Percentiles rank a stretch among this genome's conserved stretches.
These are phyloP conservation scores for Arthrobotrys sinensis DNA, from an alignment of 2,329 filamentous ascomycete species.

Conservation along the genomic window DNA sequence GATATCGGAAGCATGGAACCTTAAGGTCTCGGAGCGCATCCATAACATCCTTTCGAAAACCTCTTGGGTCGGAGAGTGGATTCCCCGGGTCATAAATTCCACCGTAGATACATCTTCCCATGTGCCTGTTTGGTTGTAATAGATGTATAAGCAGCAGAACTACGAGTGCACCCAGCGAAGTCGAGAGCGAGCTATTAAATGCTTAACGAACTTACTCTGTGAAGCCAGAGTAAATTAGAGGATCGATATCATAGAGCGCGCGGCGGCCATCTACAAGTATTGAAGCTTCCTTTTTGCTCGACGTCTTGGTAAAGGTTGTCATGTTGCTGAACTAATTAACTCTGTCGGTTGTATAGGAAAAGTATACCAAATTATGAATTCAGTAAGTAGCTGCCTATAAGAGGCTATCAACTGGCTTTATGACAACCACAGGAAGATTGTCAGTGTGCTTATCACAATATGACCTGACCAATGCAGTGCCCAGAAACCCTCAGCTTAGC, in stretches of 20 bases:
- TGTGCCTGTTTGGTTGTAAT: constrained; percentile 74
- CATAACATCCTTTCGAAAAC: constrained; percentile 85
- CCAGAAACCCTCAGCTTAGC: neutral
- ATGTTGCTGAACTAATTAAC: constrained; percentile 16
- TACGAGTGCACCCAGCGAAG: neutral
- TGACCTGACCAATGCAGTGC: neutral
- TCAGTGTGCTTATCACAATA: neutral
- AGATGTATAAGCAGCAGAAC: neutral
- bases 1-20: constrained; percentile 83
- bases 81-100: constrained; percentile 86
- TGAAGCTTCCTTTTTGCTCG: constrained; percentile 33
- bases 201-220: constrained; percentile 76
- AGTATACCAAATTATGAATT: too few relatives aligned
- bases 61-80: constrained; percentile 79
- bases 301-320: constrained; percentile 50
- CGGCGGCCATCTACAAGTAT: constrained; percentile 72
- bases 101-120: constrained; percentile 90
- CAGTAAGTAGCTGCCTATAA: neutral
- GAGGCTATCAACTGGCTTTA: neutral
- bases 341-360: neutral
- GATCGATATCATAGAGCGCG: constrained; percentile 80
- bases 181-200: neutral
- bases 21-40: constrained; percentile 80
- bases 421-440: neutral
- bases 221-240: constrained; percentile 87